Base-by-base conservation (phyloP, 306 rosid genomes). In the Cajanus cajan region DNA sequence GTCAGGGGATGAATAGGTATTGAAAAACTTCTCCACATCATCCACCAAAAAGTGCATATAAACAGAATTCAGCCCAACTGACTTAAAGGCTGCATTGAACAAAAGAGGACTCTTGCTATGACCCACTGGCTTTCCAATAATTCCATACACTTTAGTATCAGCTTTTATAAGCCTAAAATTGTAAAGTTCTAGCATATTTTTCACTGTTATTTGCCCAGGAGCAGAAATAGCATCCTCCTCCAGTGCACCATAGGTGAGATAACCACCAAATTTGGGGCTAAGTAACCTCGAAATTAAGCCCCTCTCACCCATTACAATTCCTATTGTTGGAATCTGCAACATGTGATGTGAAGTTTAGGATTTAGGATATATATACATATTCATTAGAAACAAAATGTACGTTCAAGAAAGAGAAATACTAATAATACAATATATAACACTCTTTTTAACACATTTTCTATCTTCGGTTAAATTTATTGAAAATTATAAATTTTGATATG, bases 101-200 rank as follows among this genome's bases (percentile, higher is more conserved):
- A 81, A 61, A 45, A 87, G 86, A 19, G 90, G 90, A 75, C 90
- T 84, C 72, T 87, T 87, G 84, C 88, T 84, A 63, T 87, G 88
- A 62, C 88, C 84, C 8, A 87, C 88, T 40, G 88, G 90, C 86
- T 87, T 84, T 48, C 88, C 87, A 47, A 87, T 74, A 19, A 81
- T 63, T 24, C 90, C 90, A 71, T 80, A 86, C 1, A 87, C 82
- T 75, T 74, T 81, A 34, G 88, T 87, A 44, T 87, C 84, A 24
- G 86, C 80, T 14, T 67, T 76, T 33, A 84, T 78, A 6, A 84
- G 84, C 81, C 86, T 78, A 22, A 87, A 84, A 73, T 87, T 87
- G 84, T 87, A 87, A 10, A 87, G 52, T 7, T 87, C 90, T 50
- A 74, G 44, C 77, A 84, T 22, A 28, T 84, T 82, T 47, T 82